Base-by-base conservation (phyloP, 1,284 basidiomycete species). In the Cutaneotrichosporon spelunceum region DNA sequence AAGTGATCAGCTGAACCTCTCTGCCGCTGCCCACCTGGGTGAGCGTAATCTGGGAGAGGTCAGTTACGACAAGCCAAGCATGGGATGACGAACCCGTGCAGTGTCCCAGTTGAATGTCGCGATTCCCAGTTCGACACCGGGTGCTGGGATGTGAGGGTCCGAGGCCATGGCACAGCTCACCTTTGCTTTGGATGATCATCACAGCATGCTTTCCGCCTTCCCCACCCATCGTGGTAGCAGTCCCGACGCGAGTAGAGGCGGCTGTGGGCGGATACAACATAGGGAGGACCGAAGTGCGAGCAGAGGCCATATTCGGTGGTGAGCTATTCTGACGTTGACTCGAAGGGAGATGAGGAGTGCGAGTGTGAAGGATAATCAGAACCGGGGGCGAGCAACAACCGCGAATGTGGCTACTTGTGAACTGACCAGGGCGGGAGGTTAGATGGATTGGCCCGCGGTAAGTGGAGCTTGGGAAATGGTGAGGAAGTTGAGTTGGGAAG, bases 61-160 rank as follows among this genome's bases (percentile, higher is more conserved):
- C 6, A 52, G 48, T 45, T n/a, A 10, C 29, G 24, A 29, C 48
- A n/a, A 30, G 56, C 56, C 48, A n/a, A 30, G 56, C 56, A 66
- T 23, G 23, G 19, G 9, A 2, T 11, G 16, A 74, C 86, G 82
- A 29, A 88, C 88, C 60, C 84, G 82, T 13, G 90, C 91, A 0
- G 89, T 93, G 42, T 89, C 87, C 66, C 83, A 84, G 62, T 92
- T 87, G 45, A 47, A 47, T 13, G 45, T 48, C 45, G 26, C 45
- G 45, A 48, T 27, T 4, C 23, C 26, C 23, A 48, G 26, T 11
- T 24, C 45, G 21, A 48, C 23, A 48, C 45, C 45, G 1, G 21
- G 23, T 11, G 21, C 45, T 48, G 10, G 9, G 26, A 48, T 14
- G 39, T 42, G 39, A 42, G 39, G 6, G 39, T 42, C 19, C 6